Base-by-base conservation (phyloP, 1,139 yeast species). In the Taphrina wiesneri region DNA sequence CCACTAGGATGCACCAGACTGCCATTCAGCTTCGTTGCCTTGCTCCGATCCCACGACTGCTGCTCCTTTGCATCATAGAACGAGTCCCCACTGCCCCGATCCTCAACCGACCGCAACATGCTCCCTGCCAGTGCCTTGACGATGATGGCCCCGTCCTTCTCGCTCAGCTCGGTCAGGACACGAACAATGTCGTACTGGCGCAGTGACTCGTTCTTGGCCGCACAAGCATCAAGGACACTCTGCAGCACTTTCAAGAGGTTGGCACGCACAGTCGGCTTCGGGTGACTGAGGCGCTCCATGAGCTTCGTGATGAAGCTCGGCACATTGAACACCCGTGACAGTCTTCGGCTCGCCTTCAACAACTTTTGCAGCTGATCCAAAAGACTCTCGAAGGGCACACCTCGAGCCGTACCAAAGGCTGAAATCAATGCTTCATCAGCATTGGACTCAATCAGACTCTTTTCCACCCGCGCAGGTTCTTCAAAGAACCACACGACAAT, bases 401-500 rank as follows among this genome's bases (percentile, higher is more conserved):
- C 67, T 4, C 69, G 59, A 11, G 72, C 67, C 7, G 68, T 61
- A 9, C 69, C 67, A 23, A 74, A 64, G 7, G 74, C 74, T 2
- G 67, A 64, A 19, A 68, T 59, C n/a, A 74, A 63, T 11, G 67
- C 66, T 11, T 65, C 62, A 15, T 69, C 63, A n/a, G 68, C 61
- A 13, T 60, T 61, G 7, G 71, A 66, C 15, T 54, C 60, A 7
- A 67, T 28, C 25, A 74, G 70, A 32, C 65, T 65, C 25, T 70
- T 70, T 60, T 73, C 72, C 1, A 77, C 74, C 6, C 71, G 65
- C 1, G 70, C 71, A 19, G 73, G 71, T 56, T 77, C 78, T 3
- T 74, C 77, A 17, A 73, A 73, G 46, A 75, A 65, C 72, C 81
- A 78, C 2, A 73, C 72, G 3, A 73, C 73, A 19, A 86, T 77